phyloP scores from a whole-genome alignment of 2,329 filamentous ascomycete genomes.

The Sclerotinia borealis region DNA sequence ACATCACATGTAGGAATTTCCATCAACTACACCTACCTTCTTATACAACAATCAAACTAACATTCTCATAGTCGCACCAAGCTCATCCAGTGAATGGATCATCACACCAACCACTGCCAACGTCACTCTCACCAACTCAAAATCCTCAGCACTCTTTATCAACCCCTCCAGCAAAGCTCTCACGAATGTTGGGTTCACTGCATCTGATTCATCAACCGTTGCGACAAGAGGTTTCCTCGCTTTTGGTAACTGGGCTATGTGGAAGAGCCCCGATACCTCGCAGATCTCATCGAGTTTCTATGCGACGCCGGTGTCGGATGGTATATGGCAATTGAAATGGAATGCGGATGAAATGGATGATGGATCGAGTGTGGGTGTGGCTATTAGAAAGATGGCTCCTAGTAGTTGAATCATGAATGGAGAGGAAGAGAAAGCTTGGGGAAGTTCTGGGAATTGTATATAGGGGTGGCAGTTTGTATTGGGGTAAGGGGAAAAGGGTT shows the following conservation, averaged over 20 bases:
- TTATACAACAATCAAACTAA: background rate
- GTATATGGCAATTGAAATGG: constrained; percentile 2
- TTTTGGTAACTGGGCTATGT: constrained; percentile 5
- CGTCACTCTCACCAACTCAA: background rate
- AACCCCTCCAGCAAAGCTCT: background rate
- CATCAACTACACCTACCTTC: background rate
- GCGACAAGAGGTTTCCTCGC: background rate
- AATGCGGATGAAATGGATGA: constrained; percentile 4
- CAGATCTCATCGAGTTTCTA: background rate
- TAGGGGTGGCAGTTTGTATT: background rate
- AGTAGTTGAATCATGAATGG: background rate
- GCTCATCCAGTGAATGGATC: background rate
- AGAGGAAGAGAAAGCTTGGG: background rate
- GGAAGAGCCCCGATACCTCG: background rate
- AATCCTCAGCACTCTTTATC: background rate
- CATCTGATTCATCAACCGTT: background rate
- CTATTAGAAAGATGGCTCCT: background rate
- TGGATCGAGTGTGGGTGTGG: constrained; percentile 1
- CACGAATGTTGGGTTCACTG: background rate
- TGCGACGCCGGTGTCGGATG: background rate
- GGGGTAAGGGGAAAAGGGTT: background rate
- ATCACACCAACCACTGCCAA: background rate
- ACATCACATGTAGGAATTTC: background rate
- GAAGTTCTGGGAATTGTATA: background rate
- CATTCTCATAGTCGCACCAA: background rate